These are phyloP conservation scores for Thozetella sp. DNA, from an alignment of 495 filamentous ascomycete species.

Conservation along the genomic window DNA sequence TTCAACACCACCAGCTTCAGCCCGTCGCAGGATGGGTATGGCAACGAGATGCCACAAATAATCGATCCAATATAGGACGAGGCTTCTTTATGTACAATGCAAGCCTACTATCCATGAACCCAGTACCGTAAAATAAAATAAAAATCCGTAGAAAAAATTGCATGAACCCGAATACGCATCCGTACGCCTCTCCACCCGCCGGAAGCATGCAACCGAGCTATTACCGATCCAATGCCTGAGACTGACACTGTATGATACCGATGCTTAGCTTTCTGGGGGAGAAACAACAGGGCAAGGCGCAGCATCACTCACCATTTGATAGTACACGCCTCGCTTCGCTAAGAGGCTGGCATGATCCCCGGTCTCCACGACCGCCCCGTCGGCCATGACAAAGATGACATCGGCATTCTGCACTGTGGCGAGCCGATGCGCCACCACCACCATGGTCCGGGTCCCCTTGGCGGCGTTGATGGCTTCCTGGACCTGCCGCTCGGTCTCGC, in stretches of 20 bases:
- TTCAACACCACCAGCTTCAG: too few relatives aligned
- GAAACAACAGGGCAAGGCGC: constrained; percentile 1
- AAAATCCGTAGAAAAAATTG: too few relatives aligned
- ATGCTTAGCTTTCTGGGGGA: constrained; percentile 11
- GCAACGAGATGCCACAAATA: too few relatives aligned
- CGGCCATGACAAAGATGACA: constrained; percentile 49
- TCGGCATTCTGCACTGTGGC: constrained; percentile 55
- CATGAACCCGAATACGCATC: too few relatives aligned
- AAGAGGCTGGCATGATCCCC: constrained; percentile 46
- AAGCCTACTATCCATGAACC: too few relatives aligned
- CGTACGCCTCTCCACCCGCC: too few relatives aligned
- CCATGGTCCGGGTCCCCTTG: constrained; percentile 60
- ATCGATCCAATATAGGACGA: too few relatives aligned
- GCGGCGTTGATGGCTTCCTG: constrained; percentile 66
- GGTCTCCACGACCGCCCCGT: constrained; percentile 46
- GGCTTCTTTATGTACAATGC: too few relatives aligned
- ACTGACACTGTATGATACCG: constrained; percentile 31
- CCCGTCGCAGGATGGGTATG: too few relatives aligned
- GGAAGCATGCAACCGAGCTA: too few relatives aligned
- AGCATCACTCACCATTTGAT: constrained; percentile 43
- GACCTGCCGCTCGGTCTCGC: constrained; percentile 68
- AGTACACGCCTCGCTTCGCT: constrained; percentile 45
- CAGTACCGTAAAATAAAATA: too few relatives aligned
- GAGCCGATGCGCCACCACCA: constrained; percentile 70
- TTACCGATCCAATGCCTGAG: constrained; percentile 38